phyloP scores from a whole-genome alignment of 768 basidiomycete species.

The Kwoniella mangroviensis region DNA sequence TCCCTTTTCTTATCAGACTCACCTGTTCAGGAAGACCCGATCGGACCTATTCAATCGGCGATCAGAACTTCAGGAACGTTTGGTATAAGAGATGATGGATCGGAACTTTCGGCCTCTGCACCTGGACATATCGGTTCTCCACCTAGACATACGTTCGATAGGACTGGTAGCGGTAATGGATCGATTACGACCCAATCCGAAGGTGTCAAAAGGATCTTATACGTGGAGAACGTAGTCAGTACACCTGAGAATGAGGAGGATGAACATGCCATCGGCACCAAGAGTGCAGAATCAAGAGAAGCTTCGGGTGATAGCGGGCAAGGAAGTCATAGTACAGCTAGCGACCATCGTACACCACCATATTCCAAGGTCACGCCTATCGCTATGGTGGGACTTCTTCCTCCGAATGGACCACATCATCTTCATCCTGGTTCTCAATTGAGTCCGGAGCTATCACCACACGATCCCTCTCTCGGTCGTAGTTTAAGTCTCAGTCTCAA shows the following conservation, averaged over 20 bases:
- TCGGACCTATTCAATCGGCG: slow-evolving; percentile 16
- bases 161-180: slow-evolving; percentile 18
- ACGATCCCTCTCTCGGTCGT: neutral
- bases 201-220: slow-evolving; percentile 20
- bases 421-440: too few species aligned
- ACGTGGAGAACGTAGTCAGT: slow-evolving; percentile 28
- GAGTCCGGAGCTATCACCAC: neutral
- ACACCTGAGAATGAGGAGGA: neutral
- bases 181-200: slow-evolving; percentile 18
- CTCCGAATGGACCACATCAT: neutral
- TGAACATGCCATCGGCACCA: neutral
- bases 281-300: neutral
- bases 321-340: neutral
- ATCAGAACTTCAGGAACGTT: slow-evolving; percentile 44
- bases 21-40: slow-evolving; percentile 1
- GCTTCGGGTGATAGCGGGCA: neutral
- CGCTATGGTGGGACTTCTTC: neutral
- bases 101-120: slow-evolving; percentile 11
- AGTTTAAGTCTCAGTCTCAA: neutral
- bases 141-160: slow-evolving; percentile 3
- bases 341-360: neutral
- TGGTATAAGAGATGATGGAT: slow-evolving; percentile 46
- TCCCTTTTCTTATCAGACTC: neutral
- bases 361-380: neutral
- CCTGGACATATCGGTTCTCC: neutral